Percentiles rank a stretch among this genome's conserved stretches.
Conservation (phyloP, 2,329 filamentous ascomycete genomes). For the Myriangium duriaei region DNA sequence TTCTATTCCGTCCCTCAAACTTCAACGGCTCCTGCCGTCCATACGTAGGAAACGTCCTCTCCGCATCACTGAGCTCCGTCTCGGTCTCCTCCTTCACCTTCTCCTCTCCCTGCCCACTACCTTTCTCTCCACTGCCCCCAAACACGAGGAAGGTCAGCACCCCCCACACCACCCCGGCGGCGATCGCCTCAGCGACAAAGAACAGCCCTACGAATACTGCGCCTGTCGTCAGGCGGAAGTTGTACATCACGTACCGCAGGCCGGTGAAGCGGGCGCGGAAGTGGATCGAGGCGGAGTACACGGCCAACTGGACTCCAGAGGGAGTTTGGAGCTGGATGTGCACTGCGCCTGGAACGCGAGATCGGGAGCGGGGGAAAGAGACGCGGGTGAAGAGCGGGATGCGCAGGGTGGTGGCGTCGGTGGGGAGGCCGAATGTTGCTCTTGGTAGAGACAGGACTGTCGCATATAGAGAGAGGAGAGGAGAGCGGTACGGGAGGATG, state of each 20-base stretch:
- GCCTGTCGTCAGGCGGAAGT: slow-evolving; percentile 60
- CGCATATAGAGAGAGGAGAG: slow-evolving; percentile 49
- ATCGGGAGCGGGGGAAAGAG: slow-evolving; percentile 46
- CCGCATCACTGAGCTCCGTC: slow-evolving; percentile 24
- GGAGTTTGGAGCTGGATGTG: slow-evolving; percentile 59
- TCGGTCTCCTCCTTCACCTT: slow-evolving; percentile 12
- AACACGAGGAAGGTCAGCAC: slow-evolving; percentile 35
- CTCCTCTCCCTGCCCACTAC: slow-evolving; percentile 11
- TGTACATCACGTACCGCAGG: slow-evolving; percentile 74
- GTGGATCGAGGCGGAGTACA: slow-evolving; percentile 57
- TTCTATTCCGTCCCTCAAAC: slow-evolving; percentile 17
- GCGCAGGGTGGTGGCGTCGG: slow-evolving; percentile 50
- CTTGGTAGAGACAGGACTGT: slow-evolving; percentile 53
- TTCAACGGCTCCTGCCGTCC: slow-evolving; percentile 30
- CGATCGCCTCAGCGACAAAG: slow-evolving; percentile 62
- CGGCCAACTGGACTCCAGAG: slow-evolving; percentile 43
- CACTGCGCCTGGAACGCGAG: slow-evolving; percentile 41
- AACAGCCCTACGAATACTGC: slow-evolving; percentile 57
- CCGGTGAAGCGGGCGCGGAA: slow-evolving; percentile 67
- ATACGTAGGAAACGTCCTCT: slow-evolving; percentile 37
- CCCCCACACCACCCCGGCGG: slow-evolving; percentile 54
- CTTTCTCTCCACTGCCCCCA: slow-evolving; percentile 11
- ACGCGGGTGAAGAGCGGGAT: slow-evolving; percentile 64
- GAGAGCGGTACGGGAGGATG: slow-evolving; percentile 67
- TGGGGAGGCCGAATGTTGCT: slow-evolving; percentile 53